Percentiles rank a stretch among this genome's conserved stretches.
phyloP scores from a whole-genome alignment of 2,329 filamentous ascomycete genomes.

The Fusarium penzigii region DNA sequence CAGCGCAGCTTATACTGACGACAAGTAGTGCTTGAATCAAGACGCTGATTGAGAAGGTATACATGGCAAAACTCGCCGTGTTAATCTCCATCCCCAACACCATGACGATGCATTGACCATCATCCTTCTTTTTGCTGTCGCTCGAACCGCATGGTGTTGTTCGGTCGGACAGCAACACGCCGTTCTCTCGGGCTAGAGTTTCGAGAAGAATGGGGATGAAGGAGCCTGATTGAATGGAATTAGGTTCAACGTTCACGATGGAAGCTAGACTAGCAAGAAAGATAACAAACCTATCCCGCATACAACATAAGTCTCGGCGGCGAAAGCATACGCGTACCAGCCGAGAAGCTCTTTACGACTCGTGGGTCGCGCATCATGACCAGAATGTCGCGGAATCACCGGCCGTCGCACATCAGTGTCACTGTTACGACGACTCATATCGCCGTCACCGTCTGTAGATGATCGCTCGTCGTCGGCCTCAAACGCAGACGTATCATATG shows the following conservation, averaged over 20 bases:
- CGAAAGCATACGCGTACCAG: constrained; percentile 97
- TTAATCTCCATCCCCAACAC: constrained; percentile 86
- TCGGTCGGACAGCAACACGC: constrained; percentile 78
- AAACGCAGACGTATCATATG: constrained; percentile 60
- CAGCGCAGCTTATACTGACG: constrained; percentile 93
- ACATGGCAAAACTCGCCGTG: constrained; percentile 97
- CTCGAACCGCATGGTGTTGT: constrained; percentile 72
- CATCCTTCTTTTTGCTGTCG: constrained; percentile 52
- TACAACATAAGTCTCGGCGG: constrained; percentile 93
- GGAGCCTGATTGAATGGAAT: constrained; percentile 58
- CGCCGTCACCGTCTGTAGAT: constrained; percentile 37
- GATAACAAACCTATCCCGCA: constrained; percentile 67
- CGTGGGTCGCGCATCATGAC: constrained; percentile 87
- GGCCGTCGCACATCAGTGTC: constrained; percentile 38
- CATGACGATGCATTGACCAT: constrained; percentile 77
- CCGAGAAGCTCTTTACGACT: constrained; percentile 84
- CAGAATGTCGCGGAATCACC: constrained; percentile 61
- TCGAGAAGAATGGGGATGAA: constrained; percentile 97
- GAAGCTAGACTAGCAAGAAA: background rate
- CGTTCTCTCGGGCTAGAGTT: constrained; percentile 88
- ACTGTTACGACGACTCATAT: constrained; percentile 39
- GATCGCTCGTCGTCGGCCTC: constrained; percentile 72
- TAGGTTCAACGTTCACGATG: constrained; percentile 6
- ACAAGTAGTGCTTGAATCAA: constrained; percentile 86
- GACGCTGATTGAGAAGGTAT: constrained; percentile 93